A percentile compares a stretch with the other conserved stretches of the same genome.
phyloP scores from a whole-genome alignment of 352 stramenopile genomes.

The Phytopythium delawarense region DNA sequence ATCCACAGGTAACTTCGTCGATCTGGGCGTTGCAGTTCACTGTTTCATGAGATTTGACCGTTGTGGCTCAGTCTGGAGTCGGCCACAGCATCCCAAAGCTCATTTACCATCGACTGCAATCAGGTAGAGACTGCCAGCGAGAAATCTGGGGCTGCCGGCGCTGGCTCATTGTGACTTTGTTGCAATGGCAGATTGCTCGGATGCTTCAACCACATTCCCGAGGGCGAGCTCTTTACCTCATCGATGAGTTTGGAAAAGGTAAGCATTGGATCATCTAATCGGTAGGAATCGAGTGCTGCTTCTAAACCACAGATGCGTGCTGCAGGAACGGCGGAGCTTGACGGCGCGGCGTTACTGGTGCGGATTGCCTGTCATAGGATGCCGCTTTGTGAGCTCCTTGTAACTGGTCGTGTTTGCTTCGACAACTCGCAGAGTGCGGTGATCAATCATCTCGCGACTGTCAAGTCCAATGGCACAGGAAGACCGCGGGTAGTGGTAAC shows the following conservation, averaged over 20 bases:
- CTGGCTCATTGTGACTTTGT: not conserved
- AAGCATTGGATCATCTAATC: not conserved
- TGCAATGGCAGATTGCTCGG: constrained; percentile 49
- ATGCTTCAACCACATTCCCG: constrained; percentile 72
- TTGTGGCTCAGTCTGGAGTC: constrained; percentile 59
- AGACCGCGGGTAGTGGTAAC: constrained; percentile 69
- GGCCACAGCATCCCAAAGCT: constrained; percentile 67
- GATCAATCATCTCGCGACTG: constrained; percentile 57
- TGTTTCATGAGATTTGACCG: not conserved
- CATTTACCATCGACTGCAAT: constrained; percentile 87
- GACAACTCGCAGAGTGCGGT: constrained; percentile 27
- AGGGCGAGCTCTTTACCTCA: constrained; percentile 60
- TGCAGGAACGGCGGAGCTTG: constrained; percentile 65
- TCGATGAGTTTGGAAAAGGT: constrained; percentile 89
- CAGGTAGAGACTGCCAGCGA: constrained; percentile 34
- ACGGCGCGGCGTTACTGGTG: constrained; percentile 78
- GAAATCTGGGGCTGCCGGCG: not conserved
- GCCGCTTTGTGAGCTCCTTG: not conserved
- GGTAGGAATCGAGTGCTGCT: not conserved
- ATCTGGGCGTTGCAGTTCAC: not conserved
- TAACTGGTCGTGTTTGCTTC: not conserved
- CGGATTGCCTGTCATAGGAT: not conserved
- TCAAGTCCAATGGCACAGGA: constrained; percentile 11
- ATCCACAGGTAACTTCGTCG: constrained; percentile 57
- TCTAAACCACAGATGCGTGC: not conserved